These are phyloP conservation scores for Flaveria sonorensis DNA, from an alignment of 129 eudicot species.

Conservation along the genomic window DNA sequence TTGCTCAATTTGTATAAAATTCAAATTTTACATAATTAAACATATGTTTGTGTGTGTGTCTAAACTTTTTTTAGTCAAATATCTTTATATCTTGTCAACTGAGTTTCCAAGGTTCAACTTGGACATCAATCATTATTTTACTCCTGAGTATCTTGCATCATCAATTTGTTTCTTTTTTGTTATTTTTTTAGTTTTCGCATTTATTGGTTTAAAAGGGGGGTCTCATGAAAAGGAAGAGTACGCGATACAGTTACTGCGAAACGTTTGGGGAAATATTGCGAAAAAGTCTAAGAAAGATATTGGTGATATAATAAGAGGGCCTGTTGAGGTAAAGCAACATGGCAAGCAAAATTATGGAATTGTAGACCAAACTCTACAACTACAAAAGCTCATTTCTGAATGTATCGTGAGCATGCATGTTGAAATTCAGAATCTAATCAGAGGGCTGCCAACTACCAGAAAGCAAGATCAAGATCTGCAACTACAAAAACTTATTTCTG, in stretches of 20 bases:
- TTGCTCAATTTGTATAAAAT: background rate
- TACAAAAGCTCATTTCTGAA: conserved; percentile 31
- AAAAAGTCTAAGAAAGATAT: conserved; percentile 8
- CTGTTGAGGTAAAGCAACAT: background rate
- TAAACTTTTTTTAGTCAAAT: too few relatives aligned
- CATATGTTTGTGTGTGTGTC: background rate
- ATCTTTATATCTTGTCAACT: too few relatives aligned
- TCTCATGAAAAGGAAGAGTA: background rate
- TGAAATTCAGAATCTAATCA: conserved; percentile 15
- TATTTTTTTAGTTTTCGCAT: background rate
- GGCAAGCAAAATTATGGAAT: background rate
- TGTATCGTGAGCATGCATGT: conserved; percentile 11
- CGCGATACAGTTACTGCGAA: conserved; percentile 5
- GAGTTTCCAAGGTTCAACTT: background rate
- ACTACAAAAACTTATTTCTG: conserved; percentile 31
- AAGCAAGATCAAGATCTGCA: conserved; percentile 21
- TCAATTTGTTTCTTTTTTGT: background rate
- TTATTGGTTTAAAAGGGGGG: conserved; percentile 6
- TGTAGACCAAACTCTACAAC: conserved; percentile 5
- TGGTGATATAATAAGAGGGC: conserved; percentile 24
- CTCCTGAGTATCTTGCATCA: background rate
- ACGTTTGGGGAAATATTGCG: conserved; percentile 6
- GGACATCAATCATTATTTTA: background rate
- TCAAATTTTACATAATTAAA: background rate
- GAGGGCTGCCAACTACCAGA: background rate